Evolutionary conservation across 306 rosid genomes (phyloP), one percentile per base, ranked within the genome.

Genomic region (Vigna hirtella): DNA sequence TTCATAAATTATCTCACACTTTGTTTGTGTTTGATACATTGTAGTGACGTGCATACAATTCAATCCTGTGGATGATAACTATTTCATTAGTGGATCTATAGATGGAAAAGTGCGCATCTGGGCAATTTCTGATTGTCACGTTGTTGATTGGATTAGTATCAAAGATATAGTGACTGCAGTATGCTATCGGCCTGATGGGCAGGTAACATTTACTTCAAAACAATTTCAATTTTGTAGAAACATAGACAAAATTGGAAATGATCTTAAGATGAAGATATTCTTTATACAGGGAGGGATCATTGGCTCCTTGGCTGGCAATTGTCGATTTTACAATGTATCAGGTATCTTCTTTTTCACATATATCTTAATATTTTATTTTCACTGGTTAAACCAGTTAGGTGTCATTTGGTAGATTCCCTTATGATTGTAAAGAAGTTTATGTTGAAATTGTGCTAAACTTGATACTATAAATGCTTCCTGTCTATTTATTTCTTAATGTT

Each of bases 41-140:
- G 80, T 80, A 96, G 99, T 96, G 86, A 93, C 99, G 4, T 70
- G 98, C 76, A 90, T 91, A 79, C 98, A 96, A 76, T 96, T 96
- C 84, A 93, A 93, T 86, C 99, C 99, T 0, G 81, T 87, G 77
- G 96, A 96, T 85, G 99, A 96, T 50, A 81, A 91, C 74, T 89
- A 86, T 86, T 96, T 96, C 93, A 90, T 96, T 69, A 96, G 97
- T 30, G 99, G 99, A 81, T 96, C 97, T 24, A 93, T 96, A 69
- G 99, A 96, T 81, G 98, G 98, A 77, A 96, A 96, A 89, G 92
- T 96, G 67, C 99, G 99, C 78, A 87, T 96, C 68, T 96, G 99
- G 99, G 80, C 87, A 49, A 85, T 93, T 79, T 70, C 89, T 65
- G 85, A 78, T 77, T 85, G 88, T 76, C 98, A 89, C 83, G 99